Conservation (phyloP, 169 alveolate species). For the Cryptosporidium tyzzeri region DNA sequence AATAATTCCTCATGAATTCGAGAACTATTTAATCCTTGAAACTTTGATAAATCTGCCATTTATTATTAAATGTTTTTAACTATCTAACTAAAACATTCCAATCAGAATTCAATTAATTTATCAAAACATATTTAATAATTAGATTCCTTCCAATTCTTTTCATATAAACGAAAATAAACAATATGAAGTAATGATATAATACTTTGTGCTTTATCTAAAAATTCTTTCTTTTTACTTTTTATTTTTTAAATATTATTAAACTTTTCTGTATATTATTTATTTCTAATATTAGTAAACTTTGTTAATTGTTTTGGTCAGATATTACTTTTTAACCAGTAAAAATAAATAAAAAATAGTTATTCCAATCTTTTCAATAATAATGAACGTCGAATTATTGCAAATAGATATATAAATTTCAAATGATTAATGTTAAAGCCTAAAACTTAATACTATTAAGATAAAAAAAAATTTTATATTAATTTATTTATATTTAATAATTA, state of each 20-base stretch:
- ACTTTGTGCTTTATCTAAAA: not conserved
- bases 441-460: not conserved
- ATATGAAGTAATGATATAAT: too few relatives aligned
- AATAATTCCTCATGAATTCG: slow-evolving; percentile 46
- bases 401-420: not conserved
- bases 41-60: slow-evolving; percentile 19
- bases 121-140: not conserved
- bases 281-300: too few relatives aligned
- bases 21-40: slow-evolving; percentile 31
- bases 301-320: not conserved
- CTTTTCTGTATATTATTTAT: too few relatives aligned
- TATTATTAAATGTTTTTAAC: not conserved
- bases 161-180: too few relatives aligned
- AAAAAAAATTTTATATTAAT: not conserved
- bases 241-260: too few relatives aligned
- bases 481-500: not conserved
- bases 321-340: too few relatives aligned
- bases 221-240: not conserved
- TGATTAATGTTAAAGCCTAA: not conserved
- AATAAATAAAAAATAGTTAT: not conserved
- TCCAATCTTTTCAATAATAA: not conserved
- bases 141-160: not conserved
- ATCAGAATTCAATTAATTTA: too few relatives aligned
- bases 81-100: not conserved
- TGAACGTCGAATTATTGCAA: not conserved